These are phyloP conservation scores for Aeschynomene evenia DNA, from an alignment of 306 rosid genomes.

Conservation along the genomic window DNA sequence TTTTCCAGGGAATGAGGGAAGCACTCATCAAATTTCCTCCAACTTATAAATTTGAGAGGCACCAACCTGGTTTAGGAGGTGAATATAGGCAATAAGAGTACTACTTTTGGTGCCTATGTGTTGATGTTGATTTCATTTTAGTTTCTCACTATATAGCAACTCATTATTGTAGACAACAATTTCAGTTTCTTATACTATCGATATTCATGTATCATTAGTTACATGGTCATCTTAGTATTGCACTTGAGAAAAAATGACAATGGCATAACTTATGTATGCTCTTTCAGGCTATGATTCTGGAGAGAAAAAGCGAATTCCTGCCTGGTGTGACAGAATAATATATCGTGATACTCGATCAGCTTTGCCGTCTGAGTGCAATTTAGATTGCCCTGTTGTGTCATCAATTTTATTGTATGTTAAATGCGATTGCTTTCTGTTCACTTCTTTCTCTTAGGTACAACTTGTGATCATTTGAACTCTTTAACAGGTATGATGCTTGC, in stretches of 20 bases:
- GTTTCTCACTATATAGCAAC: constrained; percentile 19
- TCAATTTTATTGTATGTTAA: constrained; percentile 78
- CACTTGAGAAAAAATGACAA: constrained; percentile 5
- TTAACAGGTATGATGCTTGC: constrained; percentile 86
- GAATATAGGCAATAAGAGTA: constrained; percentile 23
- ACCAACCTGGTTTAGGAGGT: constrained; percentile 90
- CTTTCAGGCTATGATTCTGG: constrained; percentile 92
- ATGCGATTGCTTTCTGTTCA: constrained; percentile 15
- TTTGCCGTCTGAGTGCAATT: constrained; percentile 60
- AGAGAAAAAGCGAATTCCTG: constrained; percentile 97
- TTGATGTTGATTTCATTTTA: constrained; percentile 9
- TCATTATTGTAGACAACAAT: constrained; percentile 20
- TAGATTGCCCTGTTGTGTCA: constrained; percentile 87
- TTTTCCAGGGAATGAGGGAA: constrained; percentile 99
- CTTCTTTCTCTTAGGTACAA: neutral
- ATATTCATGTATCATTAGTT: constrained; percentile 16
- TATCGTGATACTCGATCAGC: constrained; percentile 82
- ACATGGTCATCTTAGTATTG: neutral
- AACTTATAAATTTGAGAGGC: constrained; percentile 95
- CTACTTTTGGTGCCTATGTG: constrained; percentile 2
- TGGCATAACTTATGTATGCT: constrained; percentile 5
- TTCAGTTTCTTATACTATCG: constrained; percentile 26
- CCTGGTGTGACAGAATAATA: constrained; percentile 98
- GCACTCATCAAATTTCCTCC: constrained; percentile 93
- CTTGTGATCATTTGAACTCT: constrained; percentile 30